Evolutionary conservation across 148 eudicot genomes (phyloP), one percentile per base, ranked within the genome.

Genomic region (Nepenthes gracilis): DNA sequence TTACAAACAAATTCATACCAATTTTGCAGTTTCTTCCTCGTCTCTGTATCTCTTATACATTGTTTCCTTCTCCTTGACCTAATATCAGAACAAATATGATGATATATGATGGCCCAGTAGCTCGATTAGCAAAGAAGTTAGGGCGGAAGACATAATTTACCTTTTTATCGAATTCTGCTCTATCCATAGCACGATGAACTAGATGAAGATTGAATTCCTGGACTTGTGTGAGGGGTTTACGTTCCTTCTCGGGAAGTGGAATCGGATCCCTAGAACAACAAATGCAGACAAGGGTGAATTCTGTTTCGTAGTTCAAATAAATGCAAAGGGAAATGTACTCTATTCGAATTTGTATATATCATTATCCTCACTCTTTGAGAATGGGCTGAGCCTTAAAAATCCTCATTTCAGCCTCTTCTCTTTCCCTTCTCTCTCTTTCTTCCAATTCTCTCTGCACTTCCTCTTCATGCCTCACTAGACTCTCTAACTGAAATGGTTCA

Each of bases 91-190:
- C 2, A 55, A 4, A 33, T 6, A 7, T 32, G 35, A 55, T 9
- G 35, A 33, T 4, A 7, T 33, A 32, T 35, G 10, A 55, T 32
- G 15, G 9, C 33, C 1, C 6, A 2, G 33, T 8, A 54, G 33
- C 33, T 8, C 15, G 15, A 9, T 32, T 54, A 11, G 36, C 2
- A 33, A 32, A 33, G 57, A 23, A 50, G 54, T 54, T n/a, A 4
- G 57, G 6, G 36, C 11, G 4, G 6, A 55, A 5, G 36, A 54
- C 12, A 11, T 54, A 33, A 54, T 4, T 35, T 55, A 55, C 71
- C 85, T 87, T 79, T 58, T 93, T 89, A 64, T 84, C 96, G 49
- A 93, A 93, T 63, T 89, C 99, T n/a, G 92, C 82, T 76, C 99
- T 81, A 23, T 93, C 97, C 37, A 78, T 83, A 52, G 97, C 96